Evolutionary conservation across 805 yeast species (phyloP), one percentile per base, ranked within the genome.

Genomic region (Kodamaea fukazawae): DNA sequence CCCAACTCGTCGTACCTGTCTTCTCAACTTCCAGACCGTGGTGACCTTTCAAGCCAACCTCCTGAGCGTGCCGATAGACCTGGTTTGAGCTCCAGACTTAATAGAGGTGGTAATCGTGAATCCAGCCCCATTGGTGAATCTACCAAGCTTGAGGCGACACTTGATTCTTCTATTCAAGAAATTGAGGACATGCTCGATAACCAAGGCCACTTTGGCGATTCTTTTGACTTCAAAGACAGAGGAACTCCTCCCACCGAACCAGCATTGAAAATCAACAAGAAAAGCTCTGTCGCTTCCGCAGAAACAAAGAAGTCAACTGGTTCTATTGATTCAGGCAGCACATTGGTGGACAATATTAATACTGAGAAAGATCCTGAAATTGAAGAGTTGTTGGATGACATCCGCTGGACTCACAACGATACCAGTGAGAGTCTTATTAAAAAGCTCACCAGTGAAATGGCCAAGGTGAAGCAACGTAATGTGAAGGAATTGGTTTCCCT

Each of bases 361-460:
- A 23, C 48, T 7, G 70, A 63, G 29, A 61, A 57, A 23, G 73
- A 67, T 38, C 57, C 73, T 0, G 78, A 72, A 40, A 54, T 74
- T 22, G 83, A 80, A 35, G 95, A 86, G 44, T 59, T 87, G 10
- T 74, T 90, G 42, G 86, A 83, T 20, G 91, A 86, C 45, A 72
- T 89, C 15, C 78, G 81, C 23, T 91, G 96, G 93, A 75, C 75
- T 20, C 73, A 81, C 2, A 63, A 70, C 4, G 95, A 85, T 53
- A 83, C 79, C 45, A 74, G 86, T 7, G 72, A 68, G 20, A 67
- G 72, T 0, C 60, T 90, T 18, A 71, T 83, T 25, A 70, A 67
- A 29, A 80, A 78, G 52, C 69, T 91, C 35, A 60, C 71, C 29
- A 70, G 68, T 29, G 86, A 83, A 45, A 64, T 87, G 36, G 74